Conservation (phyloP, 768 basidiomycete species). For the Suillus discolor region DNA sequence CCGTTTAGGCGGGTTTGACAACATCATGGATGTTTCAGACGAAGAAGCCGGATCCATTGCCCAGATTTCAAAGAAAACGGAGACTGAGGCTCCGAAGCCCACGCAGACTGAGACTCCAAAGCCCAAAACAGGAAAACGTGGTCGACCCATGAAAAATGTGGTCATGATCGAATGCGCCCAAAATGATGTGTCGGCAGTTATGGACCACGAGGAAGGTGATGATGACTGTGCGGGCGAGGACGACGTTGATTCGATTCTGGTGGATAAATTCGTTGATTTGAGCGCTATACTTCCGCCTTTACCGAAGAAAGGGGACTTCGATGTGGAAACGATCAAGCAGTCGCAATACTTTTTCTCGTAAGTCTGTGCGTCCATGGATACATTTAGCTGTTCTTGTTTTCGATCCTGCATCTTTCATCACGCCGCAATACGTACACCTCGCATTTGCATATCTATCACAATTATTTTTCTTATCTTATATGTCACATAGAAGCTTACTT, state of each 20-base stretch:
- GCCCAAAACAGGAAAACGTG: slow-evolving; percentile 32
- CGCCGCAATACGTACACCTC: neutral
- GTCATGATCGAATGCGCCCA: slow-evolving; percentile 11
- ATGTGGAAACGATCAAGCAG: slow-evolving; percentile 78
- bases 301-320: slow-evolving; percentile 84
- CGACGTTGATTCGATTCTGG: slow-evolving; percentile 26
- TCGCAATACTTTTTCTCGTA: slow-evolving; percentile 96
- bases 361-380: neutral
- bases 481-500: slow-evolving; percentile 6
- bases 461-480: neutral
- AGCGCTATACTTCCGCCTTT: slow-evolving; percentile 76
- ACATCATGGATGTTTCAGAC: slow-evolving; percentile 43
- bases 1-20: slow-evolving; percentile 27
- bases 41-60: slow-evolving; percentile 35
- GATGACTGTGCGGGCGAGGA: slow-evolving; percentile 19
- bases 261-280: slow-evolving; percentile 73
- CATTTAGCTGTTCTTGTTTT: slow-evolving; percentile 2
- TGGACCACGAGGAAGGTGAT: slow-evolving; percentile 23
- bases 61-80: slow-evolving; percentile 6
- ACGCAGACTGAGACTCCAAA: slow-evolving; percentile 17
- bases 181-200: slow-evolving; percentile 20
- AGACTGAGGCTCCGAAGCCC: slow-evolving; percentile 19
- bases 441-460: slow-evolving; percentile 1
- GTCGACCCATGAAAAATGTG: slow-evolving; percentile 2
- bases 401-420: neutral